Percentiles rank a stretch among this genome's conserved stretches.
Conservation (phyloP, 176 grass and related monocot genomes). For the barley (Hordeum vulgare) region DNA sequence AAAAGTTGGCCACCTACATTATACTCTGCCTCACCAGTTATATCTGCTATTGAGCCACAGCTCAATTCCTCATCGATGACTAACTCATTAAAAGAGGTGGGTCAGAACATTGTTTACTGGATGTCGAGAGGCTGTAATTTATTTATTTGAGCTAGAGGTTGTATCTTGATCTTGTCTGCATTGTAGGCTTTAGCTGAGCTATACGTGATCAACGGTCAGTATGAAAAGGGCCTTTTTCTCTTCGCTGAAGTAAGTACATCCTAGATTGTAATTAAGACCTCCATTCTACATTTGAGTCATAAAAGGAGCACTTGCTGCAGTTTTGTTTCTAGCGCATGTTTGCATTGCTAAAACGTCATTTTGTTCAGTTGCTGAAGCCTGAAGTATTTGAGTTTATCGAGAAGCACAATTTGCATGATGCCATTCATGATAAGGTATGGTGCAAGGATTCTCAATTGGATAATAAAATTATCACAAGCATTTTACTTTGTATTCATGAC, state of each 20-base stretch:
- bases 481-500: background rate
- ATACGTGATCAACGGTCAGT: slow-evolving; percentile 67
- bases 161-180: slow-evolving; percentile 21
- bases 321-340: slow-evolving; percentile 10
- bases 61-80: slow-evolving; percentile 78
- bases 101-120: slow-evolving; percentile 20
- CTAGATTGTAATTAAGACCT: slow-evolving; percentile 15
- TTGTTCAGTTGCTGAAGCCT: slow-evolving; percentile 68
- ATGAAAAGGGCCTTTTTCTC: slow-evolving; percentile 75
- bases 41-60: slow-evolving; percentile 90
- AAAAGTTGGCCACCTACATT: slow-evolving; percentile 78
- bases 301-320: background rate
- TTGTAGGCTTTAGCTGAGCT: slow-evolving; percentile 83
- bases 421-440: slow-evolving; percentile 75
- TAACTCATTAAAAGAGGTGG: slow-evolving; percentile 71
- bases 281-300: background rate
- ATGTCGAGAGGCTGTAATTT: background rate
- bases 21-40: slow-evolving; percentile 76
- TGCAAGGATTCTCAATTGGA: background rate
- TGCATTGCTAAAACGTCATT: slow-evolving; percentile 18
- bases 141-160: slow-evolving; percentile 18
- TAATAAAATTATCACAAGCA: background rate
- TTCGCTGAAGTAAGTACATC: slow-evolving; percentile 85
- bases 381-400: slow-evolving; percentile 87
- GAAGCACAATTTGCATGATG: slow-evolving; percentile 71